Conservation (phyloP, 208 protist species). For the Acanthamoeba sp. region DNA sequence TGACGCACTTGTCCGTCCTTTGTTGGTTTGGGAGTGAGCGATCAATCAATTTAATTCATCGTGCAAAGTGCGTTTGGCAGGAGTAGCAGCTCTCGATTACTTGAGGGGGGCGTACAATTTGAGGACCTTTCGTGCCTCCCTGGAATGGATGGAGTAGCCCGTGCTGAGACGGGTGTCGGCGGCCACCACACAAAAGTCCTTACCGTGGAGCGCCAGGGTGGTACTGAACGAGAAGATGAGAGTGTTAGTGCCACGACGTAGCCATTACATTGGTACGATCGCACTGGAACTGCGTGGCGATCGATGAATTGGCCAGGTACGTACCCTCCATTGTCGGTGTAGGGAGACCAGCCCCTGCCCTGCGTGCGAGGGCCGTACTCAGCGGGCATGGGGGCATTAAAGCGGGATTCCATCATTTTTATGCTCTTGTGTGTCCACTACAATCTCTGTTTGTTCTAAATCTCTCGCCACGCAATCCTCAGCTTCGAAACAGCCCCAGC, state of each 20-base stretch:
- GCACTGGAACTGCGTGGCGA: not conserved
- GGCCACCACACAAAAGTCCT: conserved; percentile 97
- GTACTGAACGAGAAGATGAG: conserved; percentile 87
- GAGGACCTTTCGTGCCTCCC: conserved; percentile 95
- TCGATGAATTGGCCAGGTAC: not conserved
- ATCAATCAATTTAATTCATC: conserved; percentile 16
- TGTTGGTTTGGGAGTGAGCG: not conserved
- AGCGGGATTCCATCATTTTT: not conserved
- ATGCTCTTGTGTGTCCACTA: not conserved
- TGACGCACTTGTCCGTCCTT: conserved; percentile 93
- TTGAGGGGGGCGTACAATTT: conserved; percentile 89
- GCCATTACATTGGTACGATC: too few species aligned
- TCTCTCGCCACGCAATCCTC: too few species aligned
- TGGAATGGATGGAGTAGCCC: conserved; percentile 97
- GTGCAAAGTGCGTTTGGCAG: not conserved
- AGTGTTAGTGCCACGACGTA: too few species aligned
- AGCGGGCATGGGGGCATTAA: not conserved
- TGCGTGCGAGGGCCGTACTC: not conserved
- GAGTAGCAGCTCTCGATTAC: not conserved
- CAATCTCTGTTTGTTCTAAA: not conserved
- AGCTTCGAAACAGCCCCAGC: not conserved
- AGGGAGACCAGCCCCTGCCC: conserved; percentile 29
- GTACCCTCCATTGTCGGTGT: conserved; percentile 68
- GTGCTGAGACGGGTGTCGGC: conserved; percentile 97
- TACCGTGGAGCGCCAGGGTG: conserved; percentile 96